Base-by-base conservation (phyloP, 2,329 filamentous ascomycete species). In the Dactylonectria macrodidyma region DNA sequence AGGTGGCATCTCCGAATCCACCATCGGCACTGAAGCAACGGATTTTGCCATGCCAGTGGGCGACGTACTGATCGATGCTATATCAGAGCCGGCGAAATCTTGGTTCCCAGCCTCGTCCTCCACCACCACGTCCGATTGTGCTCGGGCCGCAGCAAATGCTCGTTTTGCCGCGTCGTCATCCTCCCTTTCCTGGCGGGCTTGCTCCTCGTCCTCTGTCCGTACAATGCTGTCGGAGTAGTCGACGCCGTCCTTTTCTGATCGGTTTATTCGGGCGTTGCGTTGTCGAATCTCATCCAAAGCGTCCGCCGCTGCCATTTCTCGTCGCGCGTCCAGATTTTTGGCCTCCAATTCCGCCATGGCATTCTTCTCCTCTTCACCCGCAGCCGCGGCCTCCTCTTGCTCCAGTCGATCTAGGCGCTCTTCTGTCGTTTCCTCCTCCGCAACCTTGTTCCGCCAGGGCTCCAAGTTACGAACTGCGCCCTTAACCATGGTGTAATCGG, bases 291-390 rank as follows among this genome's bases (percentile, higher is more conserved):
- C 95, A 80, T 99, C 96, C 62, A 99, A 84, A 8, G 95, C 95
- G 84, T 99, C 96, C 2, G 96, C 96, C 51, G 98, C 94, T 19
- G 93, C 94, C 95, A 99, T 99, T 82, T 99, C 96, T 47, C 92
- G 88, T 84, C 96, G 95, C 1, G 95, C 95, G 80, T 99, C 96
- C 24, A 93, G 84, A 62, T 95, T 97, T 84, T 98, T 98, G 70
- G 93, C 92, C 83, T 99, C 96, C 54, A 99, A 83, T 78, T 98
- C 95, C 65, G 93, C 93, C 97, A 99, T 99, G 24, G 94, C 94
- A 80, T 98, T 95, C 71, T 91, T 88, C 80, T 97, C 94, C 66
- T 91, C 89, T 60, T 87, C 86, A 44, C 87, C 89, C 10, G 87
- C 87, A 2, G 87, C 88, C 73, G 90, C 88, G 22, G 86, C 86